These are phyloP conservation scores for Hirsutella minnesotensis DNA, from an alignment of 2,329 filamentous ascomycete species.

Conservation along the genomic window DNA sequence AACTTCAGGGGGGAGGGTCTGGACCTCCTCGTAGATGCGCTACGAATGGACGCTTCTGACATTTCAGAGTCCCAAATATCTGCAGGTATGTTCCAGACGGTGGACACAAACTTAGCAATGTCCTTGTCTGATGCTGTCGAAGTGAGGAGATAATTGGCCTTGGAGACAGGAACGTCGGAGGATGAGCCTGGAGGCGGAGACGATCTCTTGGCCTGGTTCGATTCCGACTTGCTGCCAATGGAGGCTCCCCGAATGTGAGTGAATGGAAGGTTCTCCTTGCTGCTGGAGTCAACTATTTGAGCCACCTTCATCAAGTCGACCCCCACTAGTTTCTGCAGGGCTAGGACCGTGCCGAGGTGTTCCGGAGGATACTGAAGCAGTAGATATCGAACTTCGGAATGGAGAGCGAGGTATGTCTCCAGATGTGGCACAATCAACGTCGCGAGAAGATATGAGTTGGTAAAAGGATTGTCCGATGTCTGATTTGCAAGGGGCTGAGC, in stretches of 20 bases:
- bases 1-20: constrained; percentile 14
- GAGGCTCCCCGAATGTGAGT: constrained; percentile 25
- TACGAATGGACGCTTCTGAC: constrained; percentile 20
- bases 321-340: constrained; percentile 45
- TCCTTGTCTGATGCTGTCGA: constrained; percentile 42
- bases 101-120: constrained; percentile 39
- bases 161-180: constrained; percentile 27
- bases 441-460: constrained; percentile 41
- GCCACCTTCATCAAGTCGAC: constrained; percentile 45
- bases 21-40: constrained; percentile 8
- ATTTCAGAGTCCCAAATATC: constrained; percentile 28
- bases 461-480: constrained; percentile 40
- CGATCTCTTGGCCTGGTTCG: constrained; percentile 9
- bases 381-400: constrained; percentile 41
- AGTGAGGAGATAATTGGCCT: constrained; percentile 45
- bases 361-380: constrained; percentile 46
- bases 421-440: constrained; percentile 48
- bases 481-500: constrained; percentile 37
- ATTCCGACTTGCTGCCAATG: constrained; percentile 14
- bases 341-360: constrained; percentile 43
- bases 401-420: constrained; percentile 44
- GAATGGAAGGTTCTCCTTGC: constrained; percentile 23
- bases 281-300: constrained; percentile 37
- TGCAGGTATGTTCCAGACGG: constrained; percentile 33
- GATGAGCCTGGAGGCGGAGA: constrained; percentile 14